Base-by-base conservation (phyloP, 257 asterid genomes). In the Gardenia jasminoides region DNA sequence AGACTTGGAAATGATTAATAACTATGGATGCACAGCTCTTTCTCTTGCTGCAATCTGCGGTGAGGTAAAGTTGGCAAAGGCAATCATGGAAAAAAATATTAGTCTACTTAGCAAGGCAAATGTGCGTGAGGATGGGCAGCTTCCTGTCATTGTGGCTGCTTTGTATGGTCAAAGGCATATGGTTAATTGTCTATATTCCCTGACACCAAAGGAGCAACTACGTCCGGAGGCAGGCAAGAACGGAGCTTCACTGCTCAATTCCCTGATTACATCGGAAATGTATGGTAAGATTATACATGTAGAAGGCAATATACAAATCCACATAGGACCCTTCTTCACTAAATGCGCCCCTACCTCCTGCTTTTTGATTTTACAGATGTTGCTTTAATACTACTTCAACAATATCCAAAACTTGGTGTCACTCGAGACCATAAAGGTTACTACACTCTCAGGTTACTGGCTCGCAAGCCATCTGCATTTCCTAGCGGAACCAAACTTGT, bases 391-490 rank as follows among this genome's bases (percentile, higher is more conserved):
- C 81, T 87, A n/a, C 31, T 87, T 48, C 72, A 41, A 77, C 68
- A 64, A 8, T 81, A 81, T 67, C 88, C 88, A 62, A 56, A 80
- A 64, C 80, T 87, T 54, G 88, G 86, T 2, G 81, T 83, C 0
- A 83, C 36, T 46, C 83, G 76, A 1, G 87, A 87, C 79, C 78
- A 77, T 2, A 41, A 10, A 17, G 87, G 86, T 26, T 54, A 77
- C 64, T 78, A 81, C 64, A 72, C 88, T 44, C 86, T 87, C 54
- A 70, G 22, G 70, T 75, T 87, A 66, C 81, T 81, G 80, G 83
- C 91, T 81, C 85, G 81, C 36, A 87, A 83, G 81, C 87, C 90
- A 65, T 85, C 87, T 76, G 86, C 89, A 70, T 87, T 87, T 67
- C 89, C 70, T 26, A 87, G 87, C 54, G 91, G 88, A 41, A 79